Evolutionary conservation across 495 filamentous ascomycete genomes (phyloP).

Genomic region (Aeminium ludgeri): DNA sequence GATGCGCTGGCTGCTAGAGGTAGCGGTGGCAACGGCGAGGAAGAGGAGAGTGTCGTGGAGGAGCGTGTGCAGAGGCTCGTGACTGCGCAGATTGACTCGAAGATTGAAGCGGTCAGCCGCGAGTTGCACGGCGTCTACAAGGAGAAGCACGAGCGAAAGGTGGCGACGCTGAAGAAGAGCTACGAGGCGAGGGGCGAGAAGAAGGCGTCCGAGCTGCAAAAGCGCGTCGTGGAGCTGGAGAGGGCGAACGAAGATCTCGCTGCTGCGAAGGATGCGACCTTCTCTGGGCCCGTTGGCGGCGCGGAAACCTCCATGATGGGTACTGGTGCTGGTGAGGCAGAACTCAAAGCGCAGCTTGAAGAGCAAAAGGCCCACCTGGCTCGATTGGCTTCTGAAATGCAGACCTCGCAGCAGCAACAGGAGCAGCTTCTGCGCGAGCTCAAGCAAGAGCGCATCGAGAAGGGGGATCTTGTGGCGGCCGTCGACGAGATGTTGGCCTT

Average conservation of each 20-base stretch:
- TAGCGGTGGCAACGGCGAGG: constrained; percentile 13
- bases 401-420: constrained; percentile 46
- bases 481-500: constrained; percentile 74
- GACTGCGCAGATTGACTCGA: constrained; percentile 40
- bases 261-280: constrained; percentile 44
- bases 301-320: constrained; percentile 7
- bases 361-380: constrained; percentile 42
- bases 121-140: constrained; percentile 93
- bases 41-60: constrained; percentile 4
- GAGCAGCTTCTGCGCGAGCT: constrained; percentile 44
- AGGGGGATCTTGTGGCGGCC: constrained; percentile 79
- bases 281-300: constrained; percentile 39
- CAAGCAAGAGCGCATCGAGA: constrained; percentile 72
- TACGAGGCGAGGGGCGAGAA: constrained; percentile 85
- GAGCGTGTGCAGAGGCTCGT: constrained; percentile 16
- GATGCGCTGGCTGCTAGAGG: constrained; percentile 13
- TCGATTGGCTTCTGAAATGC: constrained; percentile 51
- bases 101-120: constrained; percentile 76
- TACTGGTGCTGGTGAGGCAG: constrained; percentile 21
- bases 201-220: constrained; percentile 58
- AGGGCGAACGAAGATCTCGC: constrained; percentile 60
- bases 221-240: constrained; percentile 44
- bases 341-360: constrained; percentile 37
- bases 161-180: constrained; percentile 82
- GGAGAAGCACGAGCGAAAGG: constrained; percentile 88